A percentile compares a stretch with the other conserved stretches of the same genome.
Evolutionary conservation across 495 filamentous ascomycete genomes (phyloP).

Genomic region (Elasticomyces elasticus): DNA sequence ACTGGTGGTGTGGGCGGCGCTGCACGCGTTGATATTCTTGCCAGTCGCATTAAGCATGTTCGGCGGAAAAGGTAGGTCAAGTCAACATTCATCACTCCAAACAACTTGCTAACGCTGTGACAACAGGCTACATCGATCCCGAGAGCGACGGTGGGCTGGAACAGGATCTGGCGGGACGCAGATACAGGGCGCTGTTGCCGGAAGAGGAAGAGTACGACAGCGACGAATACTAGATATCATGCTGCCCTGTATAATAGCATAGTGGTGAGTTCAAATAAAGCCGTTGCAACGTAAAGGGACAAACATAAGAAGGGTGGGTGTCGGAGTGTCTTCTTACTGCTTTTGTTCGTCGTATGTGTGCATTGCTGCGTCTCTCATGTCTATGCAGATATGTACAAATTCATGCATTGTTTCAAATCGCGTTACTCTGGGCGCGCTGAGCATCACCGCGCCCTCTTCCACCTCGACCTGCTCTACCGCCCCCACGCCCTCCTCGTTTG

Average conservation of each 20-base stretch:
- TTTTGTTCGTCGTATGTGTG: no score
- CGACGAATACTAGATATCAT: constrained; percentile 3
- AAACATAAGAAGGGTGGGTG: no score
- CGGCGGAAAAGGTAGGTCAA: constrained; percentile 63
- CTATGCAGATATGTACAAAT: background rate
- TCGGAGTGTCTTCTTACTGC: no score
- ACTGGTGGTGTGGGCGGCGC: constrained; percentile 77
- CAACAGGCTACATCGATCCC: constrained; percentile 65
- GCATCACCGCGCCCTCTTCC: background rate
- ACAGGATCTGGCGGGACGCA: constrained; percentile 55
- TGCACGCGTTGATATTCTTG: constrained; percentile 82
- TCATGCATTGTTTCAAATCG: background rate
- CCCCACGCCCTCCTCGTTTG: background rate
- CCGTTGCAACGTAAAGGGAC: no score
- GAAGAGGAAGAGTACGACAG: constrained; percentile 32
- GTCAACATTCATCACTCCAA: no score
- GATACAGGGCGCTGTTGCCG: constrained; percentile 34
- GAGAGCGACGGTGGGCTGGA: constrained; percentile 76
- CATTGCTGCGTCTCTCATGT: background rate
- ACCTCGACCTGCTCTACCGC: background rate
- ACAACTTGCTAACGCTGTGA: background rate
- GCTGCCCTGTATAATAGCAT: no score
- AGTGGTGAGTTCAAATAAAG: no score
- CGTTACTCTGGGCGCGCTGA: background rate
- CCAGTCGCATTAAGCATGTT: constrained; percentile 80